Evolutionary conservation across 192 early-diverging fungal species (phyloP), one percentile per base, ranked within the genome.

Genomic region (Entomortierella parvispora): DNA sequence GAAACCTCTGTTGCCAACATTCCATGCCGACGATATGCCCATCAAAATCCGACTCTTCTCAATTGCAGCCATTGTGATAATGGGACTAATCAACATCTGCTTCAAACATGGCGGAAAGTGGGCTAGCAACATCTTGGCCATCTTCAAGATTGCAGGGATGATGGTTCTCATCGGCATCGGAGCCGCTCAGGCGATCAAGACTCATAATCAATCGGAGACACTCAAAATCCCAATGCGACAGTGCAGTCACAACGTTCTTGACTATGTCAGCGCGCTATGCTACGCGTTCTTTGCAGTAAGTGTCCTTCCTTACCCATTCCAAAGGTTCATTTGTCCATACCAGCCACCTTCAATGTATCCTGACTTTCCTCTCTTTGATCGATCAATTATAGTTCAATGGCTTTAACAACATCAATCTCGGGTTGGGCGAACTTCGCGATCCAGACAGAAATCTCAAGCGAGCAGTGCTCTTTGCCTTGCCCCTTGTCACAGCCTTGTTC

Each of bases 321-420:
- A 9, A 0, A 6, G 12, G 4, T 32, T 51, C 40, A n/a, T 57
- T 33, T 31, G 42, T 66, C 28, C 22, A 15, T 51, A 7, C 28
- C 11, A 29, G 33, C 42, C 31, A 42, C 58, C 15, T 33, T 20
- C 3, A 45, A 37, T n/a, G n/a, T 29, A n/a, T 60, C 43, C 46
- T 12, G 5, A 10, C 33, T 40, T 62, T 22, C 10, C 49, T 29
- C 18, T 4, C 4, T 8, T 10, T 2, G 0, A 18, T 52, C 1
- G 12, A 33, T 2, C n/a, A n/a, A n/a, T n/a, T n/a, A 15, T 63
- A 82, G 80, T 82, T 67, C 67, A 82, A 79, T 29, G 77, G 75
- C 2, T 81, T 88, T 81, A 58, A 84, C 80, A 65, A 81, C 75
- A 74, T 74, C 34, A 81, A 72, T 25, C 62, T 75, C 8, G 71